phyloP scores from a whole-genome alignment of 2,329 filamentous ascomycete genomes.

The Pseudomassariella vexata region DNA sequence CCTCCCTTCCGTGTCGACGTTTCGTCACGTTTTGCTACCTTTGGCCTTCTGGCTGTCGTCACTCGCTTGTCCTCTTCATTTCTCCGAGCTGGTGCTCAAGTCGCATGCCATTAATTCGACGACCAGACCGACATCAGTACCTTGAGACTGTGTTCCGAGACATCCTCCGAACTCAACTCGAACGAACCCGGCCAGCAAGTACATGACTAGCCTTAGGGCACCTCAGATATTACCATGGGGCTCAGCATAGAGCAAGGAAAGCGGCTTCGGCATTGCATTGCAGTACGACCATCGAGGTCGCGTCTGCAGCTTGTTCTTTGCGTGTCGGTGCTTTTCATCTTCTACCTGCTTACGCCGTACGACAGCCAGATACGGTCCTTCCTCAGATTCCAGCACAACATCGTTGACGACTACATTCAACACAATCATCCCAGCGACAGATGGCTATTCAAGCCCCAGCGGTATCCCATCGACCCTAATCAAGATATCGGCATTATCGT shows the following conservation, averaged over 20 bases:
- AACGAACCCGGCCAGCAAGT: background rate
- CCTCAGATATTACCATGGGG: constrained; percentile 5
- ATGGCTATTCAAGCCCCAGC: constrained; percentile 33
- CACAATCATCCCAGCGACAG: constrained; percentile 28
- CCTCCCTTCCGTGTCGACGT: too few species aligned
- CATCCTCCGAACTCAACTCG: background rate
- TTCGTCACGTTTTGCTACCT: too few species aligned
- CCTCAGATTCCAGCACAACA: constrained; percentile 22
- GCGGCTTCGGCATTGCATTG: constrained; percentile 5
- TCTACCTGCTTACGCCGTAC: constrained; percentile 21
- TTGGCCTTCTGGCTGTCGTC: too few species aligned
- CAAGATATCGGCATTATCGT: constrained; percentile 45
- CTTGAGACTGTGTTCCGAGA: too few species aligned
- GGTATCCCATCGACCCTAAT: constrained; percentile 36
- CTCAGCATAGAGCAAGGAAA: constrained; percentile 4
- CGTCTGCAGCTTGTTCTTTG: constrained; percentile 19
- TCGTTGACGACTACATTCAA: constrained; percentile 22
- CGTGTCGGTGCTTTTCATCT: constrained; percentile 18
- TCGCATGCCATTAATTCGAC: too few species aligned
- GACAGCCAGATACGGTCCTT: constrained; percentile 21
- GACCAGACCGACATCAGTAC: too few species aligned
- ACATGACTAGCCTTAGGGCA: background rate
- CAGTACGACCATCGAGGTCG: constrained; percentile 18
- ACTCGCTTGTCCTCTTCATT: too few species aligned
- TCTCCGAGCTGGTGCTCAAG: too few species aligned